phyloP scores from a whole-genome alignment of 148 eudicot genomes.

The Silene conica region DNA sequence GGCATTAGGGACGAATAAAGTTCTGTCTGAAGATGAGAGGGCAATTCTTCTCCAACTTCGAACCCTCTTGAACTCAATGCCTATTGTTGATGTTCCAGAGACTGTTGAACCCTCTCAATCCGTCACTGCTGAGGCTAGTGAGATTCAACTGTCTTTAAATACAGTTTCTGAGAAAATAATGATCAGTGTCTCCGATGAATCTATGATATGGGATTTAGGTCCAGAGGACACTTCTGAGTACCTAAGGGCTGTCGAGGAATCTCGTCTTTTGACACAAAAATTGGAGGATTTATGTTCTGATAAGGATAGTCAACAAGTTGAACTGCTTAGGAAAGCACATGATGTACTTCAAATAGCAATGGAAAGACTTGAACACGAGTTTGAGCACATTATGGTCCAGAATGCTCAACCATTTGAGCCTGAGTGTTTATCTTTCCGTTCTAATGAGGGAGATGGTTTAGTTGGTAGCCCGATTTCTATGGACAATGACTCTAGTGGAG shows the following conservation, averaged over 20 bases:
- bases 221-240: constrained; percentile 58
- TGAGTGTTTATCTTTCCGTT: constrained; percentile 56
- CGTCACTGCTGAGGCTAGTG: constrained; percentile 13
- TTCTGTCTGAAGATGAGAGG: constrained; percentile 47
- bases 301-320: constrained; percentile 36
- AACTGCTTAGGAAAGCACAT: constrained; percentile 48
- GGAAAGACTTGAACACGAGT: constrained; percentile 75
- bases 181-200: constrained; percentile 48
- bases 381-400: constrained; percentile 61
- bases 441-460: constrained; percentile 50
- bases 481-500: constrained; percentile 56
- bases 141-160: constrained; percentile 48
- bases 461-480: constrained; percentile 55
- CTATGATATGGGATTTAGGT: constrained; percentile 78
- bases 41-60: constrained; percentile 57
- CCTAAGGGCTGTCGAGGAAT: constrained; percentile 57
- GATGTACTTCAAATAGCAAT: constrained; percentile 69
- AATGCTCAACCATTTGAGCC: constrained; percentile 69
- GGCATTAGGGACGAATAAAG: constrained; percentile 45
- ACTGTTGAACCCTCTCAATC: constrained; percentile 20
- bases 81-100: constrained; percentile 24
- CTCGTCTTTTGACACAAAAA: constrained; percentile 40
- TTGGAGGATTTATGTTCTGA: constrained; percentile 39
- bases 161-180: constrained; percentile 50
- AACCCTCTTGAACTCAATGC: constrained; percentile 43